A percentile compares a stretch with the other conserved stretches of the same genome.
Evolutionary conservation across 164 flowering plant genomes (phyloP).

Genomic region (Dillenia turbinata): DNA sequence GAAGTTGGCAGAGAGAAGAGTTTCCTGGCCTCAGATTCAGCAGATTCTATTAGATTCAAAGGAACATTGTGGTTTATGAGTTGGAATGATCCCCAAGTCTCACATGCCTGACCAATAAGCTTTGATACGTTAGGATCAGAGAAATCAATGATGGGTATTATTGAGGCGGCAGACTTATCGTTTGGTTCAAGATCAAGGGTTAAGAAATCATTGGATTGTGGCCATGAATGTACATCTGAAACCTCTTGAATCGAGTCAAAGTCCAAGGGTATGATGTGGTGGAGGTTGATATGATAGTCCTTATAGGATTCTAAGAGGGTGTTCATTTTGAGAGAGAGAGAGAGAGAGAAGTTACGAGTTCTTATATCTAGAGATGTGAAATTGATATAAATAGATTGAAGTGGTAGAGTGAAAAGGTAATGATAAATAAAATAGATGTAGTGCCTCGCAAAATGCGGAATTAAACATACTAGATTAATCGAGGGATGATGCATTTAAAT

Average conservation of each 20-base stretch:
- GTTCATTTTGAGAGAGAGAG: not conserved
- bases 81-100: conserved; percentile 38
- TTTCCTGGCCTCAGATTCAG: conserved; percentile 12
- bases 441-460: no score
- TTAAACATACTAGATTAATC: no score
- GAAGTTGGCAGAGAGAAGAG: conserved; percentile 27
- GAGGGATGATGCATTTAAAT: no score
- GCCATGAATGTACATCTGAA: conserved; percentile 28
- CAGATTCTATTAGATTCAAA: conserved; percentile 8
- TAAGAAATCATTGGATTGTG: not conserved
- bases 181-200: no score
- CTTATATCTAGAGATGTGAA: no score
- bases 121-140: conserved; percentile 10
- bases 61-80: conserved; percentile 34
- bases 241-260: conserved; percentile 9
- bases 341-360: no score
- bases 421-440: no score
- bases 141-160: conserved; percentile 34
- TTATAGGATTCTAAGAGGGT: conserved; percentile 12
- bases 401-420: no score
- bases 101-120: conserved; percentile 27
- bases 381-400: no score
- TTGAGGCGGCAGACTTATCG: not conserved
- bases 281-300: conserved; percentile 1
- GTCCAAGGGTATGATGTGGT: conserved; percentile 11